phyloP scores from a whole-genome alignment of 2,329 filamentous ascomycete genomes.

The Plenodomus biglobosus region DNA sequence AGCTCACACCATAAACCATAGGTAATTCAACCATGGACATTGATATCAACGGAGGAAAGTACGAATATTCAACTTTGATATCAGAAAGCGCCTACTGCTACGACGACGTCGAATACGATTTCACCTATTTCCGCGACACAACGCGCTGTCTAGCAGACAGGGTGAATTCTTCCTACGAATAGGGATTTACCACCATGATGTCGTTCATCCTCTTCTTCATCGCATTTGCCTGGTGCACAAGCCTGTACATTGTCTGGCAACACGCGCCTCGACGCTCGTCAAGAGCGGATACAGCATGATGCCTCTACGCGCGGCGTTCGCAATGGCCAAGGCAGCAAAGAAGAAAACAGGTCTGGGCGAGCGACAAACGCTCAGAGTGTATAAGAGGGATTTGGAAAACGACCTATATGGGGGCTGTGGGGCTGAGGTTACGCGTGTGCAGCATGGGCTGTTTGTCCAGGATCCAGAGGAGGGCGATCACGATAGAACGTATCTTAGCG shows the following conservation, averaged over 20 bases:
- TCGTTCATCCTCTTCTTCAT: conserved; percentile 35
- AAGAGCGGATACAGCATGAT: conserved; percentile 34
- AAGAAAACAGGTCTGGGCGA: conserved; percentile 22
- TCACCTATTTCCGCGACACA: conserved; percentile 5
- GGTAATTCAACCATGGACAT: conserved; percentile 19
- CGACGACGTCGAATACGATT: conserved; percentile 16
- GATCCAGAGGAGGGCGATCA: conserved; percentile 4
- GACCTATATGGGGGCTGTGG: conserved; percentile 19
- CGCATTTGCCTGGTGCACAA: conserved; percentile 34
- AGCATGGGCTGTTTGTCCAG: conserved; percentile 12
- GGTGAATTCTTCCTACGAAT: conserved; percentile 31
- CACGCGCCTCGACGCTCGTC: conserved; percentile 34
- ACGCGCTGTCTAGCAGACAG: conserved; percentile 35
- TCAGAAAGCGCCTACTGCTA: conserved; percentile 20
- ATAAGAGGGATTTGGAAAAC: conserved; percentile 19
- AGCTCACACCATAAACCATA: conserved; percentile 5
- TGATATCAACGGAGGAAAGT: conserved; percentile 12
- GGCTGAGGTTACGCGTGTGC: conserved; percentile 16
- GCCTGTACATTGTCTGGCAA: conserved; percentile 42
- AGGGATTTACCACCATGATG: conserved; percentile 44
- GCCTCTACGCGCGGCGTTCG: conserved; percentile 36
- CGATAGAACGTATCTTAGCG: neutral
- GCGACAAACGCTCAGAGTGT: conserved; percentile 18
- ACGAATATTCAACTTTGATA: conserved; percentile 16
- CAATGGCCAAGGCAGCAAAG: conserved; percentile 26